Percentiles rank a stretch among this genome's conserved stretches.
Conservation (phyloP, 2,329 filamentous ascomycete species). For the Colletotrichum liaoningense region DNA sequence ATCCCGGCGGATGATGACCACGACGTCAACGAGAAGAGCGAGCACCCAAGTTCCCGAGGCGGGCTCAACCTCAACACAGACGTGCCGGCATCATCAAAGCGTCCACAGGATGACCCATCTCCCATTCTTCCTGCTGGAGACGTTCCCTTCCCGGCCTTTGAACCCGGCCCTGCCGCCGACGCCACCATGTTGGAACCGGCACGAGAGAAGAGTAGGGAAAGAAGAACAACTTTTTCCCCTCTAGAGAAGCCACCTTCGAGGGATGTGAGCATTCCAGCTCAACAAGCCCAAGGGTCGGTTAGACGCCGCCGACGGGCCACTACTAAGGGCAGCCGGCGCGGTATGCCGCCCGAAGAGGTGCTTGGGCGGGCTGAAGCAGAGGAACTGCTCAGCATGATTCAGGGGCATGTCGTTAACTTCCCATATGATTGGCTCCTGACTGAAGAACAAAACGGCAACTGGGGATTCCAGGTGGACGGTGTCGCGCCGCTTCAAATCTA, state of each 20-base stretch:
- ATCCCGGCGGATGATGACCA: constrained; percentile 44
- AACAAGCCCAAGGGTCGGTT: constrained; percentile 58
- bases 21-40: constrained; percentile 54
- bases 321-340: constrained; percentile 75
- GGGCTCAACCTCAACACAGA: constrained; percentile 37
- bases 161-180: constrained; percentile 44
- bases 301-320: constrained; percentile 75
- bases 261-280: constrained; percentile 44
- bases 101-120: constrained; percentile 50
- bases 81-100: constrained; percentile 39
- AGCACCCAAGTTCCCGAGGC: constrained; percentile 6
- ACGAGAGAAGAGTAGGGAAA: constrained; percentile 55
- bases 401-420: constrained; percentile 91
- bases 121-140: constrained; percentile 56
- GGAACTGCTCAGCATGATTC: constrained; percentile 81
- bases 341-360: constrained; percentile 79
- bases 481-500: constrained; percentile 98
- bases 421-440: constrained; percentile 95
- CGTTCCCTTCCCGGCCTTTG: constrained; percentile 60
- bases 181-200: constrained; percentile 46
- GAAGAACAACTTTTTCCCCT: constrained; percentile 68
- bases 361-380: constrained; percentile 82
- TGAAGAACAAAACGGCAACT: constrained; percentile 93
- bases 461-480: constrained; percentile 96
- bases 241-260: constrained; percentile 59